These are phyloP conservation scores for Houttuynia cordata DNA, from an alignment of 164 flowering plant species.

Conservation along the genomic window DNA sequence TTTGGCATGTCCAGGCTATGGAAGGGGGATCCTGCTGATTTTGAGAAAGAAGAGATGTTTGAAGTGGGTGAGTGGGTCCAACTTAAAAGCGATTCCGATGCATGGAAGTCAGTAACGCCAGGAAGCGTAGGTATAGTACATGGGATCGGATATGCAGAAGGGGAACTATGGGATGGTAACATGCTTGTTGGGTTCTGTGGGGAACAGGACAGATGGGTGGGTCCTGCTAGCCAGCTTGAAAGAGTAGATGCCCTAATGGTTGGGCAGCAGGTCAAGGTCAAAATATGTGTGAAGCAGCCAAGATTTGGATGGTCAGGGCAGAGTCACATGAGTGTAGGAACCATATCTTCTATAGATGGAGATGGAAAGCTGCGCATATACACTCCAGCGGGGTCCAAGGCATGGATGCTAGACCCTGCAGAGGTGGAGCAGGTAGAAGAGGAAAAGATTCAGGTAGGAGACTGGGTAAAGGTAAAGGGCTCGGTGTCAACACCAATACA, in stretches of 20 bases:
- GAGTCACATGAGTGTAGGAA: conserved; percentile 61
- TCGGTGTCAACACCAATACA: conserved; percentile 56
- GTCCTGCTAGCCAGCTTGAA: conserved; percentile 46
- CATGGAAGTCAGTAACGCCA: conserved; percentile 73
- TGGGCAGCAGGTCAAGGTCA: conserved; percentile 70
- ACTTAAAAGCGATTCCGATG: conserved; percentile 29
- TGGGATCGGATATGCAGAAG: conserved; percentile 55
- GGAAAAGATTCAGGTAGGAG: conserved; percentile 55
- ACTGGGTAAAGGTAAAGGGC: conserved; percentile 74
- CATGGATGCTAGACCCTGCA: conserved; percentile 91
- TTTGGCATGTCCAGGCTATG: conserved; percentile 60
- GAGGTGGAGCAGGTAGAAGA: conserved; percentile 79
- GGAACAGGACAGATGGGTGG: conserved; percentile 89
- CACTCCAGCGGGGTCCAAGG: conserved; percentile 72
- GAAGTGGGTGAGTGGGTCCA: conserved; percentile 95
- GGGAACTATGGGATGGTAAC: conserved; percentile 65
- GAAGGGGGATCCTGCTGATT: conserved; percentile 90
- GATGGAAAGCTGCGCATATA: conserved; percentile 88
- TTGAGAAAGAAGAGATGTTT: conserved; percentile 61
- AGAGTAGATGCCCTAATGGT: conserved; percentile 36
- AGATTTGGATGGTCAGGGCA: conserved; percentile 97
- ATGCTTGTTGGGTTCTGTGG: conserved; percentile 73
- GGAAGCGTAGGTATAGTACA: conserved; percentile 87
- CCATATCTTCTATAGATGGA: conserved; percentile 73
- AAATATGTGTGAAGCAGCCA: conserved; percentile 63